phyloP scores from a whole-genome alignment of 2,329 filamentous ascomycete genomes.

The Colletotrichum sp. region DNA sequence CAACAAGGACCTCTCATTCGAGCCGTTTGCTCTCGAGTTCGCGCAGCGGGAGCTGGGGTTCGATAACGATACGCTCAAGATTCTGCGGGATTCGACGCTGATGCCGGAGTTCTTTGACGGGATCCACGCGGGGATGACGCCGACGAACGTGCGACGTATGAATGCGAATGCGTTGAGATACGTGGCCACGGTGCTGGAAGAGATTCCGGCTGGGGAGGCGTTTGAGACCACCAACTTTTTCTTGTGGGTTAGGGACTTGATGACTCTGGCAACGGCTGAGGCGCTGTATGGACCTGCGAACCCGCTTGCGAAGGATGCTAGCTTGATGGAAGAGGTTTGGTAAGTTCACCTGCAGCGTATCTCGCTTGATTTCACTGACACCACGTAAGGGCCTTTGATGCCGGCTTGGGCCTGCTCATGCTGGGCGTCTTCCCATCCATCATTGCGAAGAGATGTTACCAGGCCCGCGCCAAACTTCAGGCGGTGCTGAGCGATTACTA shows the following conservation, averaged over 20 bases:
- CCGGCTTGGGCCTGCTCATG: background rate
- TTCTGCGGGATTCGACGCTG: conserved; percentile 2
- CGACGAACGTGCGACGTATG: background rate
- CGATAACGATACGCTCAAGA: conserved; percentile 30
- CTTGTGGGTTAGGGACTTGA: conserved; percentile 39
- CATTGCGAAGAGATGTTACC: conserved; percentile 32
- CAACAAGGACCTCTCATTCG: conserved; percentile 44
- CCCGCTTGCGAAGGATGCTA: conserved; percentile 37
- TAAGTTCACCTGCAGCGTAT: background rate
- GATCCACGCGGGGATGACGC: conserved; percentile 1
- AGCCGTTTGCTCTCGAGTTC: conserved; percentile 42
- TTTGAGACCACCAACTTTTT: conserved; percentile 35
- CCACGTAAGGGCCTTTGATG: background rate
- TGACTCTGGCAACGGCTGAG: conserved; percentile 41
- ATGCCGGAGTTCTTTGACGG: conserved; percentile 1
- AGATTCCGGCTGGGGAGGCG: conserved; percentile 26
- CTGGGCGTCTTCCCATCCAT: conserved; percentile 34
- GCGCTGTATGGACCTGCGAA: conserved; percentile 49
- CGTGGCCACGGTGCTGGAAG: background rate
- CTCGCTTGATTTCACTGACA: background rate
- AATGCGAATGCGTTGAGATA: conserved; percentile 10
- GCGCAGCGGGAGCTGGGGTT: conserved; percentile 42
- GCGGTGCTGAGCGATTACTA: conserved; percentile 35
- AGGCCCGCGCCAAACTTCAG: conserved; percentile 29
- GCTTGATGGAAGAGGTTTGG: conserved; percentile 38